These are phyloP conservation scores for Erodium trifolium DNA, from an alignment of 441 rosid species.

Conservation along the genomic window DNA sequence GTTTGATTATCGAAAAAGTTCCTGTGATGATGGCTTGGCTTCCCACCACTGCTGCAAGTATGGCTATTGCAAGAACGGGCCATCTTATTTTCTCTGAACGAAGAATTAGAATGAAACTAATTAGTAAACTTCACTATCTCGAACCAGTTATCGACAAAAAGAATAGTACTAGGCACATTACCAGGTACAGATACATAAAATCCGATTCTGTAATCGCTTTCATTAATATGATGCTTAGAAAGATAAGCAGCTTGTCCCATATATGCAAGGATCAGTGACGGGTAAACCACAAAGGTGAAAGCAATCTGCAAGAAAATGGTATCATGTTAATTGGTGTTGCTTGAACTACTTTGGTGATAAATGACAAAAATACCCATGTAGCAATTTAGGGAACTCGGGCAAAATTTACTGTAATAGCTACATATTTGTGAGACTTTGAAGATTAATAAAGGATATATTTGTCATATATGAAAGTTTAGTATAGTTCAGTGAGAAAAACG, in stretches of 20 bases:
- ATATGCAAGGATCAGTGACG: slow-evolving; percentile 84
- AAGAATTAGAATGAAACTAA: not conserved
- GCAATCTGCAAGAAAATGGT: slow-evolving; percentile 48
- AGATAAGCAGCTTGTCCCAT: slow-evolving; percentile 99
- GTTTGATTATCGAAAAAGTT: slow-evolving; percentile 96
- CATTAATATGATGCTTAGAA: slow-evolving; percentile 52
- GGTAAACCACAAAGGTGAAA: slow-evolving; percentile 88
- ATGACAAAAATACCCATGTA: no score
- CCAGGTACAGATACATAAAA: slow-evolving; percentile 90
- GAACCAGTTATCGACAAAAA: not conserved
- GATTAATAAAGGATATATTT: no score
- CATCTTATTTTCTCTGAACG: slow-evolving; percentile 54
- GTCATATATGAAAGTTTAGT: no score
- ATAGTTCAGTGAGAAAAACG: no score
- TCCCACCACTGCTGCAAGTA: slow-evolving; percentile 95
- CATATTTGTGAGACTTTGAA: no score
- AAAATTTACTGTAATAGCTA: no score
- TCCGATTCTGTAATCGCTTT: slow-evolving; percentile 46
- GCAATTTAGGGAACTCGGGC: no score
- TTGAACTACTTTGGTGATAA: no score
- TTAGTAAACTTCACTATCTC: not conserved
- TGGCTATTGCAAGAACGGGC: slow-evolving; percentile 80
- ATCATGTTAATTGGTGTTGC: no score
- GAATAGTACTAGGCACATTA: slow-evolving; percentile 13
- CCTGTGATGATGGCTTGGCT: slow-evolving; percentile 98